Conservation (phyloP, 2,329 filamentous ascomycete species). For the Onygenales sp. region DNA sequence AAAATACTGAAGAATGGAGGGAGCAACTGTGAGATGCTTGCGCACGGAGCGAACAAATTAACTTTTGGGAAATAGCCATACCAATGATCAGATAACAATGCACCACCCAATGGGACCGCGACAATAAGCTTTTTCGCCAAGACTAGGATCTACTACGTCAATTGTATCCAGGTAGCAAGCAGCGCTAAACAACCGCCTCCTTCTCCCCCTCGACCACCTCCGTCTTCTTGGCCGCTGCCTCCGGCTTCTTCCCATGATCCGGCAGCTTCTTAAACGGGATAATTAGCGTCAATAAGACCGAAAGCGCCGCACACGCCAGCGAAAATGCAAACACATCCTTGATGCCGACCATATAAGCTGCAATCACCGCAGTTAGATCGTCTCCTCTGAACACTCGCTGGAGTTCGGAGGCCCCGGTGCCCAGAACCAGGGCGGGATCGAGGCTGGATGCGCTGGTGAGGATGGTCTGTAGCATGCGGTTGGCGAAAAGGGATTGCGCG, state of each 20-base stretch:
- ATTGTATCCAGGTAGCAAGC: no score
- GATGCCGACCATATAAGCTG: slow-evolving; percentile 42
- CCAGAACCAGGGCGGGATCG: slow-evolving; percentile 32
- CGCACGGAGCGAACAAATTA: no score
- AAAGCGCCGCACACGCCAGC: slow-evolving; percentile 6
- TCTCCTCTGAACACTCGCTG: slow-evolving; percentile 41
- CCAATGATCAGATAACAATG: no score
- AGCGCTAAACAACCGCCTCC: no score
- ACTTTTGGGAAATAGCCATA: no score
- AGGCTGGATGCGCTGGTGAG: slow-evolving; percentile 25
- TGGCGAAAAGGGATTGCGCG: slow-evolving; percentile 14
- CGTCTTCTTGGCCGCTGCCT: not conserved
- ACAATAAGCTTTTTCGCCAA: no score
- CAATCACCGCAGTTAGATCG: slow-evolving; percentile 45
- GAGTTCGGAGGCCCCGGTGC: slow-evolving; percentile 50
- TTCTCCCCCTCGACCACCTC: no score
- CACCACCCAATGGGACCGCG: no score
- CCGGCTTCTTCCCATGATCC: not conserved
- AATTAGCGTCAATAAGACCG: slow-evolving; percentile 10
- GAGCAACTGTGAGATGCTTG: no score
- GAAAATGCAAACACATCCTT: slow-evolving; percentile 9
- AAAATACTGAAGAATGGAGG: no score
- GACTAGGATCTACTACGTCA: no score
- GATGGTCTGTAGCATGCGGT: slow-evolving; percentile 7
- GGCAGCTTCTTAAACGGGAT: slow-evolving; percentile 10